Evolutionary conservation across 805 yeast species (phyloP).

Genomic region (Pichia nakasei): DNA sequence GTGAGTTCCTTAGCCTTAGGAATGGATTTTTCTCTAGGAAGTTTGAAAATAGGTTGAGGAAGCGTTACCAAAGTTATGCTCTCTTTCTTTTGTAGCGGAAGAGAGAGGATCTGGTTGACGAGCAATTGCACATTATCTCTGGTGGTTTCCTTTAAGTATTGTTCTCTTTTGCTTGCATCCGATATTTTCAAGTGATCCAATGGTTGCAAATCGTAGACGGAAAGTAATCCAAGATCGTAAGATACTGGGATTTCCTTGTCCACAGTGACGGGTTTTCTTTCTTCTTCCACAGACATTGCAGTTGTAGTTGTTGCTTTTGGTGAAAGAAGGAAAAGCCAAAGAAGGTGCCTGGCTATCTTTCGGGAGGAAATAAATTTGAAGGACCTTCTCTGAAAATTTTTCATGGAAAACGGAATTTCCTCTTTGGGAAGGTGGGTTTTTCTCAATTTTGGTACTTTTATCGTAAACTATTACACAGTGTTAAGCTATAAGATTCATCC

Average conservation of each 20-base stretch:
- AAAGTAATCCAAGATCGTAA: slow-evolving; percentile 83
- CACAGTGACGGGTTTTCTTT: slow-evolving; percentile 68
- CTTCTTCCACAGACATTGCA: slow-evolving; percentile 3
- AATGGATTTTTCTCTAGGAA: slow-evolving; percentile 93
- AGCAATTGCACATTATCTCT: slow-evolving; percentile 91
- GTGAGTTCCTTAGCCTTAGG: slow-evolving; percentile 91
- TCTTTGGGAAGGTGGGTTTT: background rate
- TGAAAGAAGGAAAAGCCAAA: background rate
- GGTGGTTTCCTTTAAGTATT: slow-evolving; percentile 52
- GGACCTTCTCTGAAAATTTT: background rate
- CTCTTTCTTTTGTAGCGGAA: slow-evolving; percentile 78
- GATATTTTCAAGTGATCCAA: slow-evolving; percentile 53
- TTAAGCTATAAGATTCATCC: too few species aligned
- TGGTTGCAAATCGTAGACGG: slow-evolving; percentile 86
- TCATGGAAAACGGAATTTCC: background rate
- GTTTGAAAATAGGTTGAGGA: slow-evolving; percentile 71
- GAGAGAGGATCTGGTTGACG: slow-evolving; percentile 80
- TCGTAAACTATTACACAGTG: too few species aligned
- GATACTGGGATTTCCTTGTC: slow-evolving; percentile 85
- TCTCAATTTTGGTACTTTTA: too few species aligned
- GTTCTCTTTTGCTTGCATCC: slow-evolving; percentile 50
- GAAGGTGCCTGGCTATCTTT: too few species aligned
- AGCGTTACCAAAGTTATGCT: slow-evolving; percentile 74
- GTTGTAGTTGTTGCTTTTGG: too few species aligned
- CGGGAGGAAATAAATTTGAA: too few species aligned